These are phyloP conservation scores for Simplicillium sp. DNA, from an alignment of 2,329 filamentous ascomycete genomes.

Conservation along the genomic window DNA sequence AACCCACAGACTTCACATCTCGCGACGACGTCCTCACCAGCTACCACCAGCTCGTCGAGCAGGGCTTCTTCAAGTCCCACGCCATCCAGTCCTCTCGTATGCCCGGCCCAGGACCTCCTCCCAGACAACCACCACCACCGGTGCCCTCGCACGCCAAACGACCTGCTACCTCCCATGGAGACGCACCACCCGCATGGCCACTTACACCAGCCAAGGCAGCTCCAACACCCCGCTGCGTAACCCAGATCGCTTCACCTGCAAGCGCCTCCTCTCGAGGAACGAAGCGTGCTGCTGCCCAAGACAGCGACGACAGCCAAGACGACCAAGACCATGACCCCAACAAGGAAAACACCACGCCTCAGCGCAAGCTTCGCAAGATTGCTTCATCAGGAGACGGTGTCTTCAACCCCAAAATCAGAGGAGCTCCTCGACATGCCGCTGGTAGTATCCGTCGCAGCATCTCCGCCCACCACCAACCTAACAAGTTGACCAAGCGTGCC, in stretches of 20 bases:
- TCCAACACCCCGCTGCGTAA: slow-evolving; percentile 9
- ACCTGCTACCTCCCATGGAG: slow-evolving; percentile 3
- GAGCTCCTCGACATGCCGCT: slow-evolving; percentile 14
- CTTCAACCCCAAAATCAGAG: slow-evolving; percentile 21
- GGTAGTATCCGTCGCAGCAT: slow-evolving; percentile 16
- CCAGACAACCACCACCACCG: slow-evolving; percentile 2
- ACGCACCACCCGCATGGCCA: slow-evolving; percentile 11
- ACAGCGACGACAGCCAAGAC: slow-evolving; percentile 17
- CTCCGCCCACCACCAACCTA: slow-evolving; percentile 12
- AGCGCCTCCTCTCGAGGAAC: slow-evolving; percentile 34
- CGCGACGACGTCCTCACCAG: slow-evolving; percentile 44
- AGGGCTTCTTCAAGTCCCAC: slow-evolving; percentile 49
- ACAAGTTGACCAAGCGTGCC: slow-evolving; percentile 16
- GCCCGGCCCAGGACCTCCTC: slow-evolving; percentile 21
- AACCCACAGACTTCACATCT: slow-evolving; percentile 16
- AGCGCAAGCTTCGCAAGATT: slow-evolving; percentile 36
- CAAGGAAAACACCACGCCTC: slow-evolving; percentile 10
- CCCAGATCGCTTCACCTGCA: slow-evolving; percentile 20
- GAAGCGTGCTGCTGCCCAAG: slow-evolving; percentile 35
- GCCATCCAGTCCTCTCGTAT: slow-evolving; percentile 45
- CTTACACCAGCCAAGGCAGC: slow-evolving; percentile 14
- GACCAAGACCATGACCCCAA: slow-evolving; percentile 7
- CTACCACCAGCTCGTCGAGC: slow-evolving; percentile 46
- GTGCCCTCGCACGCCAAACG: slow-evolving; percentile 5
- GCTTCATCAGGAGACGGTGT: slow-evolving; percentile 31